Percentiles rank a stretch among this genome's conserved stretches.
Evolutionary conservation across 768 basidiomycete species (phyloP).

Genomic region (Xerocomus brunneocitrinus): DNA sequence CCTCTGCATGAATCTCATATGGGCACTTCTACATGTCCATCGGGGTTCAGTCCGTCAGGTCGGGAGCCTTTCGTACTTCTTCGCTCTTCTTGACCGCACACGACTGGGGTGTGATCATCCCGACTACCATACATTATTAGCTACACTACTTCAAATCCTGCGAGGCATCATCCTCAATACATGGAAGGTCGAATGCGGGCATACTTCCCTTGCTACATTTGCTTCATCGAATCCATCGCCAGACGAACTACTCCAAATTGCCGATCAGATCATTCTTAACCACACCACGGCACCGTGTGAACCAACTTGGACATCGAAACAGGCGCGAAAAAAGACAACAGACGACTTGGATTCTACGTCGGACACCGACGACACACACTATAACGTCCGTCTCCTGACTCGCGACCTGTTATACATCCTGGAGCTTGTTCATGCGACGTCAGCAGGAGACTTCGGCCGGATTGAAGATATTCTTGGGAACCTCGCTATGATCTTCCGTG

Average conservation of each 20-base stretch:
- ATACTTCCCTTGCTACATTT: constrained; percentile 8
- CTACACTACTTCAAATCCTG: constrained; percentile 25
- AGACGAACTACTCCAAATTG: constrained; percentile 12
- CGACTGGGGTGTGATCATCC: constrained; percentile 30
- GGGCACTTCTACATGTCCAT: constrained; percentile 1
- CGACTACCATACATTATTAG: constrained; percentile 31
- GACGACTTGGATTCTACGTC: too few species aligned
- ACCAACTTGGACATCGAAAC: too few species aligned
- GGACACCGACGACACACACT: not conserved
- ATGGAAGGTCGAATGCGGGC: constrained; percentile 27
- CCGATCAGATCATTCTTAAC: constrained; percentile 14
- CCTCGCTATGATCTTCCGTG: constrained; percentile 15
- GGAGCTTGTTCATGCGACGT: constrained; percentile 26
- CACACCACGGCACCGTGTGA: too few species aligned
- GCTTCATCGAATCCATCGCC: constrained; percentile 21
- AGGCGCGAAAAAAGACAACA: too few species aligned
- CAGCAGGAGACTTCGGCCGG: constrained; percentile 30
- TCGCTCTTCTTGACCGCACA: constrained; percentile 19
- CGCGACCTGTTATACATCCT: constrained; percentile 30
- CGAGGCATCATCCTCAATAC: constrained; percentile 31
- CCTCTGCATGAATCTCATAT: constrained; percentile 29
- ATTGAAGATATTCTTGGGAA: constrained; percentile 26
- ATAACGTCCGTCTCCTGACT: constrained; percentile 26
- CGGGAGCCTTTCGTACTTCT: not conserved
- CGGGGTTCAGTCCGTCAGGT: not conserved